Evolutionary conservation across 2,329 filamentous ascomycete species (phyloP).

Genomic region (Trichoderma guizhouense): DNA sequence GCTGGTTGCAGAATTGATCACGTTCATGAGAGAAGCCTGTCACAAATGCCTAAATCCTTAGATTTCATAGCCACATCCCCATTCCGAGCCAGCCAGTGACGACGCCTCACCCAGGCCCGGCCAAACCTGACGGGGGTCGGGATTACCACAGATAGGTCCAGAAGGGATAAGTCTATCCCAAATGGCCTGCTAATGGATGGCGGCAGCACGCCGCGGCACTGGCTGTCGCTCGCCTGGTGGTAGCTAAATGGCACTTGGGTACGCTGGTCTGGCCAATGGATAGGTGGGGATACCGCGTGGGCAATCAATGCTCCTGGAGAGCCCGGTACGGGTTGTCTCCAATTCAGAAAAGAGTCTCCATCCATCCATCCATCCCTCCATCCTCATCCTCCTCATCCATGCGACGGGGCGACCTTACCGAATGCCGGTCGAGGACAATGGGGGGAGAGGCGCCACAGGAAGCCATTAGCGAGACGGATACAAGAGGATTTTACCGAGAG

Average conservation of each 20-base stretch:
- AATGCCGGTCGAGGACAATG: neutral
- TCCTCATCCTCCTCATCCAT: neutral
- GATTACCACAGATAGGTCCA: neutral
- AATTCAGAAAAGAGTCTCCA: neutral
- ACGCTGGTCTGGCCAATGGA: neutral
- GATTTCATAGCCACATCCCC: constrained; percentile 9
- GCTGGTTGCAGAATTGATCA: constrained; percentile 1
- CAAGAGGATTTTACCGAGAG: neutral
- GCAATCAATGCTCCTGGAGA: neutral
- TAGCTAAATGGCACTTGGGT: constrained; percentile 2
- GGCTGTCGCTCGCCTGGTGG: constrained; percentile 9
- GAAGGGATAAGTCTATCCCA: neutral
- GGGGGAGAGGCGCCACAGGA: neutral
- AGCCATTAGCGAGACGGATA: neutral
- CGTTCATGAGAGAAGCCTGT: neutral
- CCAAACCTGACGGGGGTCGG: neutral
- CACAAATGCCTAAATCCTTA: constrained; percentile 5
- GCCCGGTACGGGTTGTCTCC: neutral
- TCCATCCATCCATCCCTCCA: neutral
- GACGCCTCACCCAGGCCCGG: neutral
- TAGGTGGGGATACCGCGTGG: neutral
- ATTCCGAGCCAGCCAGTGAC: constrained; percentile 1
- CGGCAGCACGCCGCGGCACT: neutral
- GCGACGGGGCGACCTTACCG: constrained; percentile 1
- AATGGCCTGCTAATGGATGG: neutral